Evolutionary conservation across 2,329 filamentous ascomycete species (phyloP), one percentile per base, ranked within the genome.

Genomic region (Stachybotrys chlorohalonatus): DNA sequence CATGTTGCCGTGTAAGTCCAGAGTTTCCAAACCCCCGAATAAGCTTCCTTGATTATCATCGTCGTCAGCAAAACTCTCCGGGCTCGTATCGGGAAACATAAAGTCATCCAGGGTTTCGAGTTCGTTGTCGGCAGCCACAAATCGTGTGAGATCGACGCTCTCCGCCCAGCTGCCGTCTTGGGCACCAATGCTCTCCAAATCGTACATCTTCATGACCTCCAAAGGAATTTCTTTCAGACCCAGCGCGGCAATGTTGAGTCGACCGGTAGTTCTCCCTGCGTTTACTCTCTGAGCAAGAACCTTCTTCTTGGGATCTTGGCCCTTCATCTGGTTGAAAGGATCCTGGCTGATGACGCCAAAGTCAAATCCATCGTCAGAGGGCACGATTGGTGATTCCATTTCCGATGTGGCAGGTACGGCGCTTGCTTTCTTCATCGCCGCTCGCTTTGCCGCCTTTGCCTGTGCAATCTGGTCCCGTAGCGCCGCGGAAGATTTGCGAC

Each of bases 391-490:
- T 0, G 69, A 51, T 42, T 65, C 61, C 5, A 59, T 49, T 5
- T 55, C 56, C 1, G 36, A 47, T 3, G 60, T 49, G 15, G 53
- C 1, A 32, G 58, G 53, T 8, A 51, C 56, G 3, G 57, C 63
- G 7, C 69, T 60, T 7, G 63, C 59, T 49, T 73, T 70, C 49
- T 66, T 71, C 39, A 70, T 65, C 3, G 74, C 73, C 11, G 81
- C 84, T 58, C 84, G 81, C 55, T 83, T 87, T 2, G 90, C 89
- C 2, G 91, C 91, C 66, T 93, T 95, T 1, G 94, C 93, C 63
- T 92, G 93, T 45, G 92, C 90, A 58, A 97, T 96, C 53, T 94
- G 92, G 52, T 96, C 90, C 39, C 94, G 84, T 13, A 99, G 73
- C 1, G 91, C 86, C 15, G 81, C 76, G 0, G 93, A 96, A 0